A percentile compares a stretch with the other conserved stretches of the same genome.
phyloP scores from a whole-genome alignment of 352 stramenopile genomes.

The Globisporangium ultimum region DNA sequence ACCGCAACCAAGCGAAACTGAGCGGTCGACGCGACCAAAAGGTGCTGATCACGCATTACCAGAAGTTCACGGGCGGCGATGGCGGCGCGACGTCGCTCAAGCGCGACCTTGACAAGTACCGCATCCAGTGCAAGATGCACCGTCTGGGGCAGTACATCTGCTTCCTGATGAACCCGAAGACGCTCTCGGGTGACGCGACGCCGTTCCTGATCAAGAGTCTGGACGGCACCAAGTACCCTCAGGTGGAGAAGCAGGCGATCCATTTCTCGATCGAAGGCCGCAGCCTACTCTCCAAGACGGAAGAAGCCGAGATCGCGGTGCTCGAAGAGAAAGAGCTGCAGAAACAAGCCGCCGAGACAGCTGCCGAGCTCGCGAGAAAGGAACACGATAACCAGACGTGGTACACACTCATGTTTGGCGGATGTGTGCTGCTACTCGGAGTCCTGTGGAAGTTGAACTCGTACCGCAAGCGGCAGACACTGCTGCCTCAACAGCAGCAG shows the following conservation, averaged over 20 bases:
- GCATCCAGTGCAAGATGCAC: slow-evolving; percentile 58
- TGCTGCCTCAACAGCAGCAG: not conserved
- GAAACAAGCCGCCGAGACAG: slow-evolving; percentile 28
- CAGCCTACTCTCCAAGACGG: slow-evolving; percentile 40
- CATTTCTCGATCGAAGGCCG: slow-evolving; percentile 77
- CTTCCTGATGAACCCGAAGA: slow-evolving; percentile 52
- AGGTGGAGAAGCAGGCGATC: slow-evolving; percentile 70
- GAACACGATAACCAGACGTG: slow-evolving; percentile 10
- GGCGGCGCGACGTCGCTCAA: slow-evolving; percentile 43
- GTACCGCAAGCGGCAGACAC: slow-evolving; percentile 13
- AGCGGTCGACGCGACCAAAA: slow-evolving; percentile 58
- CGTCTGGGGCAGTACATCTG: slow-evolving; percentile 61
- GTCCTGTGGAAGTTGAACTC: slow-evolving; percentile 12
- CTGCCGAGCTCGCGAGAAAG: slow-evolving; percentile 2
- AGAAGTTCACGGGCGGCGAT: slow-evolving; percentile 77
- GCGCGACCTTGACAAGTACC: slow-evolving; percentile 68
- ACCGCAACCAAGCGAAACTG: slow-evolving; percentile 80
- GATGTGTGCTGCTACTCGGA: slow-evolving; percentile 5
- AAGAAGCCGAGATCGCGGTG: slow-evolving; percentile 55
- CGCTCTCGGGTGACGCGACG: slow-evolving; percentile 32
- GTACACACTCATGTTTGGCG: slow-evolving; percentile 14
- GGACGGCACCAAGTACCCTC: slow-evolving; percentile 45
- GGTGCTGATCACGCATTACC: slow-evolving; percentile 59
- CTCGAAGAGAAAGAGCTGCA: slow-evolving; percentile 42
- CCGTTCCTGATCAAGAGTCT: slow-evolving; percentile 57